Conservation (phyloP, 768 basidiomycete genomes). For the Russula vinacea region DNA sequence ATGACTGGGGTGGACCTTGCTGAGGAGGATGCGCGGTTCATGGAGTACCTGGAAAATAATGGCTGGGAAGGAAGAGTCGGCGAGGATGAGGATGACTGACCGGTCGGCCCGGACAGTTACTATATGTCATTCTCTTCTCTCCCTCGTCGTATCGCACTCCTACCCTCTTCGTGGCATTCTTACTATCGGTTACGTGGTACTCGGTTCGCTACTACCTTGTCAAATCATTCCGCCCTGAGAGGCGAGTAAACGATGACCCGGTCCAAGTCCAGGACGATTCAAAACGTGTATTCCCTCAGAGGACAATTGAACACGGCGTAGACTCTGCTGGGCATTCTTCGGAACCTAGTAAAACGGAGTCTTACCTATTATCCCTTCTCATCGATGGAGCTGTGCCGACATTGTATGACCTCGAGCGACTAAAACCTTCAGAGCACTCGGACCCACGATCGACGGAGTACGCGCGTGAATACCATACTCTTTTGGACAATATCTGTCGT, state of each 20-base stretch:
- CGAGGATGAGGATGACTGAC: constrained; percentile 44
- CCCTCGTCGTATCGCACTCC: constrained; percentile 16
- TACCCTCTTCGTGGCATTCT: neutral
- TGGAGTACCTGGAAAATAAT: constrained; percentile 55
- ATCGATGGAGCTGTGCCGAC: constrained; percentile 47
- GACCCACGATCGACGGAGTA: constrained; percentile 47
- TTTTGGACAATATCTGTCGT: constrained; percentile 52
- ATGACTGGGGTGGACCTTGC: constrained; percentile 65
- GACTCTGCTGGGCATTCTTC: constrained; percentile 33
- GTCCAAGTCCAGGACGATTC: neutral
- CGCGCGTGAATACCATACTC: constrained; percentile 48
- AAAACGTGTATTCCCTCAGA: neutral
- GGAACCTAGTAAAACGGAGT: constrained; percentile 49
- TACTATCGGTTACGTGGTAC: neutral
- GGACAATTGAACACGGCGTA: neutral
- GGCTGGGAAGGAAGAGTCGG: constrained; percentile 67
- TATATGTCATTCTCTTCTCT: constrained; percentile 15
- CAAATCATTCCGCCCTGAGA: constrained; percentile 4
- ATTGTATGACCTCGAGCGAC: constrained; percentile 60
- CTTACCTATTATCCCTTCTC: constrained; percentile 54
- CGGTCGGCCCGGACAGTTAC: constrained; percentile 6
- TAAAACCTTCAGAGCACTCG: constrained; percentile 45
- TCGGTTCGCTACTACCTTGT: constrained; percentile 1
- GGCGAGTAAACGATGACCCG: neutral
- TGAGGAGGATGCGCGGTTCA: constrained; percentile 61